These are phyloP conservation scores for Bauhinia variegata DNA, from an alignment of 306 rosid species.

Conservation along the genomic window DNA sequence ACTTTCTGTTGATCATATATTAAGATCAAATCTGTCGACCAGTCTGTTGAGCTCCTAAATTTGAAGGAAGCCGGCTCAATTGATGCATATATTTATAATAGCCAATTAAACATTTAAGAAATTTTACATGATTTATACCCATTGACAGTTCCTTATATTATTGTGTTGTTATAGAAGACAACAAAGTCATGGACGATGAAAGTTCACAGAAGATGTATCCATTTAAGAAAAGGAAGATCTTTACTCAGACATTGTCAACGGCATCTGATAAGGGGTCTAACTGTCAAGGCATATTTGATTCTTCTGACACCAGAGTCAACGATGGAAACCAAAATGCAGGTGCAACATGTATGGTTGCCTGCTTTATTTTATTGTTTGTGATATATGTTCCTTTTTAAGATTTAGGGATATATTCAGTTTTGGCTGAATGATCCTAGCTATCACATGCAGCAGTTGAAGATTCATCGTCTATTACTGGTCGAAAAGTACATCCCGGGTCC, in stretches of 20 bases:
- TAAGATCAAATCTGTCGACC: conserved; percentile 1
- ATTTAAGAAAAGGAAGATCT: conserved; percentile 78
- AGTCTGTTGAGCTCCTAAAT: conserved; percentile 1
- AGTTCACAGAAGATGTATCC: conserved; percentile 67
- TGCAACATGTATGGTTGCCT: conserved; percentile 33
- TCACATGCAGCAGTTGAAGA: conserved; percentile 58
- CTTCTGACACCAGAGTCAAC: conserved; percentile 46
- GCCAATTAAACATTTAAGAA: not conserved
- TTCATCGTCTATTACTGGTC: conserved; percentile 53
- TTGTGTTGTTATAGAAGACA: conserved; percentile 49
- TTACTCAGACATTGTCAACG: conserved; percentile 49
- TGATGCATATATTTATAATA: conserved; percentile 2
- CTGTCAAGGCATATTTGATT: conserved; percentile 48
- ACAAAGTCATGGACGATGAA: conserved; percentile 46
- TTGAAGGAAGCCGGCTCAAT: conserved; percentile 1
- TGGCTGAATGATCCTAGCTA: conserved; percentile 37
- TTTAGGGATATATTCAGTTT: conserved; percentile 32
- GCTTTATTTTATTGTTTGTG: conserved; percentile 24
- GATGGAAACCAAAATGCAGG: conserved; percentile 50
- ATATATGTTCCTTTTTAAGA: conserved; percentile 26
- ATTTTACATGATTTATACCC: conserved; percentile 2
- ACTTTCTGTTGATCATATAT: not conserved
- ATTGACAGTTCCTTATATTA: conserved; percentile 25
- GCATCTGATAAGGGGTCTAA: conserved; percentile 55
- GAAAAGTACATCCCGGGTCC: conserved; percentile 45